Percentiles rank a stretch among this genome's conserved stretches.
These are phyloP conservation scores for Rhodotorula diobovata DNA, from an alignment of 768 basidiomycete species.

Conservation along the genomic window DNA sequence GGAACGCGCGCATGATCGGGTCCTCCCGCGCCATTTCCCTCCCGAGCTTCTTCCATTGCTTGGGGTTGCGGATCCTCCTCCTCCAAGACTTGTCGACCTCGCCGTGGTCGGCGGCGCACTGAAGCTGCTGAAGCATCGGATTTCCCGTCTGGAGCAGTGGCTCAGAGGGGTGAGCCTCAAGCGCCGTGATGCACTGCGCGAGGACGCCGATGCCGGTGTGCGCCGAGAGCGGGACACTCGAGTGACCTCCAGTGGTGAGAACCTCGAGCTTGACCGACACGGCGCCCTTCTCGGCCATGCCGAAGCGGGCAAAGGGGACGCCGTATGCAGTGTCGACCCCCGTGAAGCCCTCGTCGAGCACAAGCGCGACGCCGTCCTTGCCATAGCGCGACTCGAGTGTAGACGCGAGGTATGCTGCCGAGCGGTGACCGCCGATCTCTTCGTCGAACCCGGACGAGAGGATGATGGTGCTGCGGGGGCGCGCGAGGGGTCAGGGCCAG, in stretches of 20 bases:
- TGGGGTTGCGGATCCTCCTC: conserved; percentile 43
- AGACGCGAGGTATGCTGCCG: conserved; percentile 51
- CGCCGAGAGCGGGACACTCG: conserved; percentile 65
- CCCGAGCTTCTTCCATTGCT: conserved; percentile 52
- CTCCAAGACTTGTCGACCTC: conserved; percentile 57
- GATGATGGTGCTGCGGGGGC: conserved; percentile 42
- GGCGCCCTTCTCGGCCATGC: conserved; percentile 56
- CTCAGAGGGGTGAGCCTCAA: conserved; percentile 61
- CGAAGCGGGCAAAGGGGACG: conserved; percentile 44
- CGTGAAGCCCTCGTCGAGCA: conserved; percentile 83
- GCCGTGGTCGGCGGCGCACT: conserved; percentile 64
- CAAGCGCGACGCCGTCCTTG: conserved; percentile 63
- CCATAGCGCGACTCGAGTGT: conserved; percentile 63
- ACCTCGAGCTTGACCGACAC: conserved; percentile 64
- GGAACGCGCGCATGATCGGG: conserved; percentile 43
- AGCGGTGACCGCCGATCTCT: conserved; percentile 51
- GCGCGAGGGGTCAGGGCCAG: not conserved
- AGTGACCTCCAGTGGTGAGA: conserved; percentile 71
- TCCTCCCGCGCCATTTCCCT: conserved; percentile 48
- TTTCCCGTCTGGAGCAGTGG: conserved; percentile 45
- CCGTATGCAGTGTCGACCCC: conserved; percentile 46
- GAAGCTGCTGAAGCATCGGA: conserved; percentile 51
- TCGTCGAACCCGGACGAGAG: conserved; percentile 63
- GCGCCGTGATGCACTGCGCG: conserved; percentile 61
- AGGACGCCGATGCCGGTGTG: conserved; percentile 81